phyloP scores from a whole-genome alignment of 768 basidiomycete genomes.

The Termitomyces sp. region DNA sequence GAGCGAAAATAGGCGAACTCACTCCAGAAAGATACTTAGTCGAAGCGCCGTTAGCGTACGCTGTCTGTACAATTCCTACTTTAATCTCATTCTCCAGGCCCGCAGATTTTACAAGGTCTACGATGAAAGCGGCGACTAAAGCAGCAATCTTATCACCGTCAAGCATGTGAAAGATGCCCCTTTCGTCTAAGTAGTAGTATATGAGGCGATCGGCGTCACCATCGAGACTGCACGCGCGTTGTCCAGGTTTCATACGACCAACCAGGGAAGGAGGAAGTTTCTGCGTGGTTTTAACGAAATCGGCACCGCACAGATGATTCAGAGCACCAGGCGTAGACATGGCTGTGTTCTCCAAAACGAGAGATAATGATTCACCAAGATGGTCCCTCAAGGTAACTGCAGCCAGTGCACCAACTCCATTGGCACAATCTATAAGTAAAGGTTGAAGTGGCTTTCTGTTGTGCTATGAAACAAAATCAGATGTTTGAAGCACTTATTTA shows the following conservation, averaged over 20 bases:
- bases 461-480: conserved; percentile 32
- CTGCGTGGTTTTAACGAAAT: conserved; percentile 94
- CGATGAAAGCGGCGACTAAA: conserved; percentile 88
- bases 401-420: conserved; percentile 86
- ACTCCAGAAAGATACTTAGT: conserved; percentile 89
- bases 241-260: conserved; percentile 56
- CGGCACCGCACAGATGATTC: conserved; percentile 89
- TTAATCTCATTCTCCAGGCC: conserved; percentile 74
- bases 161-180: conserved; percentile 79
- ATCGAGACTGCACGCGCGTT: conserved; percentile 90
- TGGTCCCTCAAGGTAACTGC: conserved; percentile 55
- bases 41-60: conserved; percentile 96
- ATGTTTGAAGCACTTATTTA: not conserved
- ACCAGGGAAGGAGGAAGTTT: conserved; percentile 74
- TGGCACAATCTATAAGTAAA: conserved; percentile 94
- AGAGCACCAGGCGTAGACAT: conserved; percentile 64
- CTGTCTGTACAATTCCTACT: conserved; percentile 96
- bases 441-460: conserved; percentile 53
- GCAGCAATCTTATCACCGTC: conserved; percentile 99
- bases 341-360: conserved; percentile 68
- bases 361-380: conserved; percentile 54
- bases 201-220: conserved; percentile 98
- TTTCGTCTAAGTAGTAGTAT: conserved; percentile 86
- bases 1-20: conserved; percentile 17
- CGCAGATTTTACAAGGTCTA: conserved; percentile 81